Evolutionary conservation across 2,329 filamentous ascomycete genomes (phyloP), one percentile per base, ranked within the genome.

Genomic region (Tolypocladium endophyticum): DNA sequence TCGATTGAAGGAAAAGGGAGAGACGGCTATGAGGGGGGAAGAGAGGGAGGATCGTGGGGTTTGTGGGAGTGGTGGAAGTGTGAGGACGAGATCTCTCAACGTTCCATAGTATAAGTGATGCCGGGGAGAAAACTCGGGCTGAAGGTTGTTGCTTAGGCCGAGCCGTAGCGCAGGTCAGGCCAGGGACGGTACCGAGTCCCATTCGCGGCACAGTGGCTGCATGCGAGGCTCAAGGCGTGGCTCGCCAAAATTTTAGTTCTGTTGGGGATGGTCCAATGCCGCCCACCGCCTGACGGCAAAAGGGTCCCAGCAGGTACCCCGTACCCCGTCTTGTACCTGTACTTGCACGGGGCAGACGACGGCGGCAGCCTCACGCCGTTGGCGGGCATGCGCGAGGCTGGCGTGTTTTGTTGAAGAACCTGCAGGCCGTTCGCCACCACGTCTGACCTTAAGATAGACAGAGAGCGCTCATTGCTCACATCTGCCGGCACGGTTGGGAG

Each of bases 201-300:
- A 53, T 55, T 61, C 62, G 61, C 62, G 65, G 67, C 63, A 64
- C 59, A 61, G 63, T 63, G 50, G 50, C 20, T 47, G 57, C 57
- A 59, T 52, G 25, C 47, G 50, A 35, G 2, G 50, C 50, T 33
- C 18, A 18, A 53, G 28, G 55, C 33, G 23, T 55, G 61, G 61
- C 63, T 63, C 63, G 61, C 64, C 64, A 66, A 65, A 61, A 65
- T 67, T 75, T 73, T 72, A 72, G 72, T 73, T 74, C 71, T 75
- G 71, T 76, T 77, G 74, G 74, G 75, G 75, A 75, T 70, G 64
- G 62, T 56, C 65, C 62, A 64, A 62, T 66, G 61, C 62, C 35
- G 52, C 38, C 25, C 33, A n/a, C 39, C 33, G 30, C 50, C 47
- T 52, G 47, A 52, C 28, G 28, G 50, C 50, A 53, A 33, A 36